Base-by-base conservation (phyloP, 1,139 yeast genomes). In the Candida freyschussii region DNA sequence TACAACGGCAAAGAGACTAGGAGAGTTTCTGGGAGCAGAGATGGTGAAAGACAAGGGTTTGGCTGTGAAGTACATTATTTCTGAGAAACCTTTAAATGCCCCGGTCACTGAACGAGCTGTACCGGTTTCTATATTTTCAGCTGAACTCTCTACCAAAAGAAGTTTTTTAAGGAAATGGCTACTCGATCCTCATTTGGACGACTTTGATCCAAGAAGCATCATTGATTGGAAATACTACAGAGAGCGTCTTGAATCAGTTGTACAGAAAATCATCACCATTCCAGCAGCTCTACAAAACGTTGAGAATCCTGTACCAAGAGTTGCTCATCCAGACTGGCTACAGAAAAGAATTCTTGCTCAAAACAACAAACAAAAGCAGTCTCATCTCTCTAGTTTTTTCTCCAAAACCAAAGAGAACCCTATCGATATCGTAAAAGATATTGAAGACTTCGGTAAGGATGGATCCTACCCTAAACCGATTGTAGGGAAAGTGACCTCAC, bases 41-140 rank as follows among this genome's bases (percentile, higher is more conserved):
- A 91, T 91, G 96, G 94, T 87, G 8, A 87, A 86, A 50, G 97
- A 89, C 60, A 89, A 91, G 36, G 98, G 98, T 43, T 72, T 93
- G 43, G 96, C 95, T 3, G 91, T 96, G 60, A 87, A 87, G 55
- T 93, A 87, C 60, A 81, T 93, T 59, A 89, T 93, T 44, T 81
- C 96, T 43, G 76, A 79, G 27, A 78, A 75, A 46, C 98, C 99
- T 2, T 53, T 69, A 17, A 83, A 81, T 29, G 81, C 95, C 2
- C 96, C 98, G 0, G 93, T 91, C 18, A 86, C 98, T 0, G 98
- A 91, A 53, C 71, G 99, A 45, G 98, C 99, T 0, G 70, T 93
- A 31, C 99, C 99, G 0, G 95, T 93, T 7, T 93, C 96, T 0
- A 89, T 93, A 17, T 93, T 93, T 55, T 82, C 96, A 0, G 82